Evolutionary conservation across 257 asterid species (phyloP), one percentile per base, ranked within the genome.

Genomic region (Fraxinus quadrangulata): DNA sequence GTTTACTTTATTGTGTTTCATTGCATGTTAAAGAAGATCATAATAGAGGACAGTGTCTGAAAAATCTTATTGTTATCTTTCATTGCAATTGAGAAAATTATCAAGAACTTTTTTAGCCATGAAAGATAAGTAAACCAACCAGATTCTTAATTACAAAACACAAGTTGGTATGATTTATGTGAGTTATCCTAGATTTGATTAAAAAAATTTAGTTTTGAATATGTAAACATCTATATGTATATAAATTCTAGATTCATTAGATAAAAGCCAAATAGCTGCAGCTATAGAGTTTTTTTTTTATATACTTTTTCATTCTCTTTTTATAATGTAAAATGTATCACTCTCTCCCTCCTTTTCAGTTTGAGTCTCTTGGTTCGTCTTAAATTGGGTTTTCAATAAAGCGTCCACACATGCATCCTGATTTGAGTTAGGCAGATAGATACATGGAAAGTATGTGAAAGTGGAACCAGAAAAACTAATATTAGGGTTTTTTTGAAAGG

Each of bases 1-100:
- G 28, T 72, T 70, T 67, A 28, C 24, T 66, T 79, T 36, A 33
- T 17, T 65, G 71, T 37, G 28, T 78, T 82, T 31, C 30, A 28
- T 61, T 31, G 39, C 61, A 68, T 79, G 75, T 70, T 56, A 72
- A 78, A 21, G 74, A 34, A 30, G 75, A 72, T 31, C 12, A 34
- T 61, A 47, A 37, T 51, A 69, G 73, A 42, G 40, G 19, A 45
- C 9, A 69, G 23, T 37, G 71, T 77, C 59, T 70, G 61, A 10
- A 24, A 67, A 42, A 47, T 28, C 21, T 59, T 24, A 63, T 59
- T 59, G 69, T 71, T 71, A 56, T 28, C 39, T 75, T 54, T 66
- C 56, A 73, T 73, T 73, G 30, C 42, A 70, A 10, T 30, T 77
- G 67, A 79, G 70, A 40, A 24, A 16, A 28, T 39, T 40, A 21